These are phyloP conservation scores for Bryoglossum gracile DNA, from an alignment of 495 filamentous ascomycete species.

Conservation along the genomic window DNA sequence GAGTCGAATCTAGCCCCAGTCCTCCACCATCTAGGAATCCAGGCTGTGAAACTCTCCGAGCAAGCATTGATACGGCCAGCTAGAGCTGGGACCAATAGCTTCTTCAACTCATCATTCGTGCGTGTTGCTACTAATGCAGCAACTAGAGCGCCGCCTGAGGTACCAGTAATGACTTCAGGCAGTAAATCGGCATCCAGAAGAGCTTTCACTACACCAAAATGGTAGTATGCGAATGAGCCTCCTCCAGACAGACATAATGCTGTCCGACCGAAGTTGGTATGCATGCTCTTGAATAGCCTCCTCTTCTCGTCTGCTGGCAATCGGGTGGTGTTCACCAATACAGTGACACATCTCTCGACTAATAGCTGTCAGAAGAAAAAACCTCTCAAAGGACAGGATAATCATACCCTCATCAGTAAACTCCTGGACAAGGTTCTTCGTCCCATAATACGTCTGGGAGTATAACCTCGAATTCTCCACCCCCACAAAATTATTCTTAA, in stretches of 20 bases:
- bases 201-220: slow-evolving; percentile 89
- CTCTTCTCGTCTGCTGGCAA: slow-evolving; percentile 69
- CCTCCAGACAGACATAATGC: slow-evolving; percentile 90
- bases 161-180: slow-evolving; percentile 92
- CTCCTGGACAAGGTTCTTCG: slow-evolving; percentile 82
- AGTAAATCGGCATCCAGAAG: slow-evolving; percentile 79
- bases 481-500: slow-evolving; percentile 95
- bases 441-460: slow-evolving; percentile 93
- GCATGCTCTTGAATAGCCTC: slow-evolving; percentile 75
- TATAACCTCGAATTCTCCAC: slow-evolving; percentile 93
- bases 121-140: slow-evolving; percentile 83
- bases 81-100: slow-evolving; percentile 77
- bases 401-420: slow-evolving; percentile 72
- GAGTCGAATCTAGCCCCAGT: slow-evolving; percentile 93
- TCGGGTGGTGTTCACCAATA: slow-evolving; percentile 58
- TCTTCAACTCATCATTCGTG: slow-evolving; percentile 82
- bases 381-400: background rate
- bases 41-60: slow-evolving; percentile 64
- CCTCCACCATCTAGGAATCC: slow-evolving; percentile 78
- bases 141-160: slow-evolving; percentile 87
- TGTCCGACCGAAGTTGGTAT: slow-evolving; percentile 86
- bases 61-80: slow-evolving; percentile 81
- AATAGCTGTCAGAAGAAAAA: slow-evolving; percentile 4
- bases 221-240: slow-evolving; percentile 95
- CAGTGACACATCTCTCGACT: slow-evolving; percentile 53